Percentiles rank a stretch among this genome's conserved stretches.
Conservation (phyloP, 2,329 filamentous ascomycete species). For the Didymella sp. region DNA sequence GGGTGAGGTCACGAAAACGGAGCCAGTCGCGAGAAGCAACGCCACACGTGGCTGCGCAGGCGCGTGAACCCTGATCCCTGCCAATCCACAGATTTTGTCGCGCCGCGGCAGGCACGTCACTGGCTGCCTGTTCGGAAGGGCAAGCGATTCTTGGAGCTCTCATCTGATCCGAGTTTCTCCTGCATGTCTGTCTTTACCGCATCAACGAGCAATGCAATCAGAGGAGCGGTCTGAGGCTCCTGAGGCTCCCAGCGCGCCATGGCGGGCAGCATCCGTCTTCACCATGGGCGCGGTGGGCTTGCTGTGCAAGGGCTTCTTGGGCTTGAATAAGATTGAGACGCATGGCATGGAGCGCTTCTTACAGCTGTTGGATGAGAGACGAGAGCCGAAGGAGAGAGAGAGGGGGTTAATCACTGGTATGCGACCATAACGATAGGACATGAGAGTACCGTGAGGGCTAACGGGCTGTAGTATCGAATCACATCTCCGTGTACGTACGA, state of each 20-base stretch:
- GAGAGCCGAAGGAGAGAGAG: slow-evolving; percentile 69
- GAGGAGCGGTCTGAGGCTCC: slow-evolving; percentile 50
- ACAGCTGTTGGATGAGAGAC: slow-evolving; percentile 74
- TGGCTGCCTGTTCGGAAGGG: slow-evolving; percentile 5
- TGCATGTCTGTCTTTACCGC: slow-evolving; percentile 26
- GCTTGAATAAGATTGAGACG: slow-evolving; percentile 76
- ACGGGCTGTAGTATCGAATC: slow-evolving; percentile 74
- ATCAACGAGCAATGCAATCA: slow-evolving; percentile 47
- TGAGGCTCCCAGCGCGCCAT: slow-evolving; percentile 67
- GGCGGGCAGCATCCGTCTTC: slow-evolving; percentile 75
- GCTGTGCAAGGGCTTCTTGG: slow-evolving; percentile 76
- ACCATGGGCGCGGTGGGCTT: slow-evolving; percentile 77
- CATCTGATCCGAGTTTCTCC: slow-evolving; percentile 6
- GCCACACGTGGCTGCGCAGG: slow-evolving; percentile 26
- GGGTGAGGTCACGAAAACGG: slow-evolving; percentile 9
- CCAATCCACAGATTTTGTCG: slow-evolving; percentile 19
- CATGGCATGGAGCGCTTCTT: slow-evolving; percentile 79
- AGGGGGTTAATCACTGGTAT: slow-evolving; percentile 84
- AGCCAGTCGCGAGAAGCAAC: slow-evolving; percentile 13
- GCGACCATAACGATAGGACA: slow-evolving; percentile 21
- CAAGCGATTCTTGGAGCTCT: slow-evolving; percentile 9
- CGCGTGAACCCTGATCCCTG: slow-evolving; percentile 23
- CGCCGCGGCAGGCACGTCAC: slow-evolving; percentile 21
- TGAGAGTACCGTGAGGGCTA: slow-evolving; percentile 18
- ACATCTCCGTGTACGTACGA: slow-evolving; percentile 80